Evolutionary conservation across 1,139 yeast species (phyloP), one percentile per base, ranked within the genome.

Genomic region (Suhomyces anneliseae): DNA sequence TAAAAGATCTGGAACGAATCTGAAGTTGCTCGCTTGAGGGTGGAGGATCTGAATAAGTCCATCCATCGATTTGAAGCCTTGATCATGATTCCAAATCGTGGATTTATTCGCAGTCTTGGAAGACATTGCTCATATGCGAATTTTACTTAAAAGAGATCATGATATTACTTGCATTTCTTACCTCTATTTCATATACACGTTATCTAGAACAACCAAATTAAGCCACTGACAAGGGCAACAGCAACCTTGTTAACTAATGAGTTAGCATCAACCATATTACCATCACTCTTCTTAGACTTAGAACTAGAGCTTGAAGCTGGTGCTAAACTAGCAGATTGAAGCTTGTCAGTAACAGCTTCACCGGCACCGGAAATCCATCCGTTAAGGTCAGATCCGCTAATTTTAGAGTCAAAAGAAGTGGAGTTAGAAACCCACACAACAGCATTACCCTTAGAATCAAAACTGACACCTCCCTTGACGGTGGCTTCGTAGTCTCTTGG

Each of bases 391-490:
- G 69, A 51, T 27, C 70, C 75, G 15, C 55, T 48, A 36, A 78
- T 56, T 12, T 70, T 53, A 4, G 57, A 53, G 49, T 76, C 81
- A 53, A 86, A 74, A 0, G 72, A 47, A 24, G 88, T 81, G 24
- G 70, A 66, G 59, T 83, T 77, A n/a, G 85, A 75, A 41, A 84
- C 51, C 66, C 85, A 85, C 6, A 83, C 83, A n/a, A 79, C 65
- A 7, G 81, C 84, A 42, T 72, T 70, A 38, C 89, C 89, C 53
- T 74, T 72, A 45, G 79, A 67, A 56, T 80, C 87, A 59, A 86
- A 85, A 10, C 81, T 73, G 42, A 83, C 90, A 62, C 92, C 92
- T 49, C 92, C 93, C 50, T 57, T 69, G 86, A 83, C 82, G 31
- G 78, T 68, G 8, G 69, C 63, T 6, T 56, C 46, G 46, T 74